Percentiles rank a stretch among this genome's conserved stretches.
These are phyloP conservation scores for Teratosphaeria epicoccoides DNA, from an alignment of 2,329 filamentous ascomycete species.

Conservation along the genomic window DNA sequence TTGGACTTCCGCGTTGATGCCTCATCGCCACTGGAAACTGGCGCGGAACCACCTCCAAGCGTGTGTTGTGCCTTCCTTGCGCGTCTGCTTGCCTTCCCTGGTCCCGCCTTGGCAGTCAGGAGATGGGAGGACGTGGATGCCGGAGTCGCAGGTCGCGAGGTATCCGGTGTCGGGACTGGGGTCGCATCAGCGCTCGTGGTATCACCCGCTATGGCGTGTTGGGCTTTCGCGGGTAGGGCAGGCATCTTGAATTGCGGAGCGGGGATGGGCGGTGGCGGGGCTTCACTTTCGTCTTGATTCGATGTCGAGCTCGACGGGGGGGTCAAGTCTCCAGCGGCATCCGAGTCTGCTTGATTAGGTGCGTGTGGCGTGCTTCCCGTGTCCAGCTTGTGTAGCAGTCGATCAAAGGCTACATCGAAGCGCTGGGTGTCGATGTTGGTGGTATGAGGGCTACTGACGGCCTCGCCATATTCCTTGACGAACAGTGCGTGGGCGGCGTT, in stretches of 20 bases:
- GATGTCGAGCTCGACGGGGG: slow-evolving; percentile 41
- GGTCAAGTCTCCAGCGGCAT: slow-evolving; percentile 36
- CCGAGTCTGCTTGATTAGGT: slow-evolving; percentile 19
- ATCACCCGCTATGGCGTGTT: slow-evolving; percentile 12
- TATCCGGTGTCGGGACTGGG: slow-evolving; percentile 59
- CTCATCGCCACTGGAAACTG: slow-evolving; percentile 77
- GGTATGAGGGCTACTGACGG: slow-evolving; percentile 65
- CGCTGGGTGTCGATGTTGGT: slow-evolving; percentile 65
- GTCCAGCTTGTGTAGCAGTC: slow-evolving; percentile 76
- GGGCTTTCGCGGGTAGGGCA: slow-evolving; percentile 13
- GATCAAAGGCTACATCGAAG: slow-evolving; percentile 91
- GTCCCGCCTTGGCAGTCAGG: slow-evolving; percentile 62
- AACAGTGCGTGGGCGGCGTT: slow-evolving; percentile 93
- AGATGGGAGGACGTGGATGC: slow-evolving; percentile 45
- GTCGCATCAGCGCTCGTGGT: slow-evolving; percentile 56
- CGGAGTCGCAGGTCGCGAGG: slow-evolving; percentile 71
- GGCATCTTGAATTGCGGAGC: slow-evolving; percentile 37
- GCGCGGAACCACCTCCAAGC: slow-evolving; percentile 36
- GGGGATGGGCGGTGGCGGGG: slow-evolving; percentile 43
- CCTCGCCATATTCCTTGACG: slow-evolving; percentile 70
- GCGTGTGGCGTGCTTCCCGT: slow-evolving; percentile 26
- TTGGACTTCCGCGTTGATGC: slow-evolving; percentile 42
- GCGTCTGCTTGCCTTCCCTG: slow-evolving; percentile 69
- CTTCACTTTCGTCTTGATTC: slow-evolving; percentile 39
- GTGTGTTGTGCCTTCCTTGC: slow-evolving; percentile 57